These are phyloP conservation scores for Metschnikowia lachancei DNA, from an alignment of 805 yeast genomes.

Conservation along the genomic window DNA sequence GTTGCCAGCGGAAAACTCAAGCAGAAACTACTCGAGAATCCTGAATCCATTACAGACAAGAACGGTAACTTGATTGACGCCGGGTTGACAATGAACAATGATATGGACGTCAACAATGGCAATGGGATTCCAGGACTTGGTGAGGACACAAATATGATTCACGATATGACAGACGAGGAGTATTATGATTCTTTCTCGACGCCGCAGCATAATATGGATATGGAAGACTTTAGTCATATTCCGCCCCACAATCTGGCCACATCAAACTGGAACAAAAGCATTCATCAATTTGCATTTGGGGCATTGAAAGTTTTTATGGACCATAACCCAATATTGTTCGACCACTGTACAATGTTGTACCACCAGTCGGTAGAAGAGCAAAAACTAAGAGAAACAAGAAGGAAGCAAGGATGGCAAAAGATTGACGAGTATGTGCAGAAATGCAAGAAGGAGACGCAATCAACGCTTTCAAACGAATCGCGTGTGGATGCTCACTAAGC, in stretches of 20 bases:
- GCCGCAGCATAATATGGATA: constrained; percentile 31
- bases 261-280: constrained; percentile 89
- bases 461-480: constrained; percentile 9
- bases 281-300: constrained; percentile 84
- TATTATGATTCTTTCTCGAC: constrained; percentile 42
- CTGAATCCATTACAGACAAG: constrained; percentile 39
- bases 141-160: constrained; percentile 20
- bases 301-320: constrained; percentile 92
- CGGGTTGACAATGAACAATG: constrained; percentile 23
- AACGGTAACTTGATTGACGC: constrained; percentile 42
- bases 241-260: constrained; percentile 47
- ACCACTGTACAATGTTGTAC: constrained; percentile 86
- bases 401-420: constrained; percentile 68
- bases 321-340: constrained; percentile 85
- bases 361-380: constrained; percentile 77
- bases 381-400: constrained; percentile 56
- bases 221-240: constrained; percentile 33
- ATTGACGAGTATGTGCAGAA: constrained; percentile 57
- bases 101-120: constrained; percentile 22
- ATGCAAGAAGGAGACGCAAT: constrained; percentile 12
- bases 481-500: constrained; percentile 14
- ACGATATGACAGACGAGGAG: constrained; percentile 44
- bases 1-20: constrained; percentile 40
- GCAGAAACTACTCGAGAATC: constrained; percentile 38
- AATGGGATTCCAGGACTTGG: constrained; percentile 18